Evolutionary conservation across 768 basidiomycete species (phyloP).

Genomic region (Lyophyllum decastes): DNA sequence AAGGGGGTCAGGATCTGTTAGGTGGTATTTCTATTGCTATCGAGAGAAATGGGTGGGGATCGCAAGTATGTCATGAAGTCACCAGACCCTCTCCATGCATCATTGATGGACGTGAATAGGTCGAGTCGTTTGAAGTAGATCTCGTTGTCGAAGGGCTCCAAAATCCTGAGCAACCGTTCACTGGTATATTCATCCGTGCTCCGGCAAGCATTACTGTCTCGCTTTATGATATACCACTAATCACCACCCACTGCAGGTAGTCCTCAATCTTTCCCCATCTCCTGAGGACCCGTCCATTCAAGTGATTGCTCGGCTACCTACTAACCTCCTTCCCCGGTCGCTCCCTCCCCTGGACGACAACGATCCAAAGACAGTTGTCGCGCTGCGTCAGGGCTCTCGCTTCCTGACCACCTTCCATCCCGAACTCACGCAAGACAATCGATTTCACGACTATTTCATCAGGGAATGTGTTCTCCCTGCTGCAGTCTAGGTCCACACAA

Average conservation of each 20-base stretch:
- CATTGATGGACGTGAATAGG: constrained; percentile 38
- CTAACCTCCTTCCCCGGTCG: constrained; percentile 32
- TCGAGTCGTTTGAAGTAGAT: constrained; percentile 89
- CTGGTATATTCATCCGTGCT: constrained; percentile 91
- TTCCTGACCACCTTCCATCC: constrained; percentile 94
- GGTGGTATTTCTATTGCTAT: constrained; percentile 80
- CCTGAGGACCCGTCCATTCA: constrained; percentile 59
- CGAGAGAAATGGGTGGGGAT: constrained; percentile 92
- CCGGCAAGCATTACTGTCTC: constrained; percentile 53
- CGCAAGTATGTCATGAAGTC: constrained; percentile 63
- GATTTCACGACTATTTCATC: constrained; percentile 93
- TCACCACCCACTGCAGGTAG: constrained; percentile 47
- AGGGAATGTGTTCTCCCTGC: constrained; percentile 61
- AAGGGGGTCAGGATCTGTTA: constrained; percentile 85
- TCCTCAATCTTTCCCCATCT: constrained; percentile 50
- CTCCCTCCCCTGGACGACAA: constrained; percentile 42
- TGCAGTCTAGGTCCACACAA: constrained; percentile 3
- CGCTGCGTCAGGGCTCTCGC: constrained; percentile 80
- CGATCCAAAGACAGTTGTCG: constrained; percentile 75
- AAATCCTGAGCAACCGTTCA: constrained; percentile 63
- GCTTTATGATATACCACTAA: neutral
- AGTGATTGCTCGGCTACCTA: constrained; percentile 52
- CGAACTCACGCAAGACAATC: constrained; percentile 82
- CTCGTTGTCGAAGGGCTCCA: constrained; percentile 65
- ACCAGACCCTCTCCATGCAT: neutral